A percentile compares a stretch with the other conserved stretches of the same genome.
Conservation (phyloP, 495 filamentous ascomycete genomes). For the Glutinoglossum americanum region DNA sequence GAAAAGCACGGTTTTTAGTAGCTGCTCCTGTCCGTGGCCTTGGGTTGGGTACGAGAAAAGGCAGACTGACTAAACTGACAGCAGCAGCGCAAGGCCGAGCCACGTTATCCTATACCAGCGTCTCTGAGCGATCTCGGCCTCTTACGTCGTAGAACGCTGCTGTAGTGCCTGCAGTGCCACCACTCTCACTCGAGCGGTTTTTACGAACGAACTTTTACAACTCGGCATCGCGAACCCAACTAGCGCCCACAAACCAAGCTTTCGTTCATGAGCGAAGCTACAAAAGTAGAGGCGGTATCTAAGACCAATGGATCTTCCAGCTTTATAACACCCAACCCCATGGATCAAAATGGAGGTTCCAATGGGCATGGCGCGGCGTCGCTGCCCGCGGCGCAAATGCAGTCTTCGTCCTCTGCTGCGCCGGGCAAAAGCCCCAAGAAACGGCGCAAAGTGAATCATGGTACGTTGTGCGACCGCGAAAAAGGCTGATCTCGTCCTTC, state of each 20-base stretch:
- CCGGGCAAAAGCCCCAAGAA: conserved; percentile 34
- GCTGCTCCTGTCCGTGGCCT: background rate
- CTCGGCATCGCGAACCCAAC: background rate
- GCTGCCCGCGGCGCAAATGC: conserved; percentile 21
- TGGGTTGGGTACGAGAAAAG: background rate
- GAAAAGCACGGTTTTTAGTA: background rate
- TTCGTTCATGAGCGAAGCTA: conserved; percentile 5
- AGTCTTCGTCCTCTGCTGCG: conserved; percentile 18
- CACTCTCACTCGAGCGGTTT: background rate
- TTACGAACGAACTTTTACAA: background rate
- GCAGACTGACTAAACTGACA: too few species aligned
- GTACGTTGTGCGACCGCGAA: conserved; percentile 29
- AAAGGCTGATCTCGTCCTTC: too few species aligned
- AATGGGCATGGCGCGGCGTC: conserved; percentile 26
- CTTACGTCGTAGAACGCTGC: background rate
- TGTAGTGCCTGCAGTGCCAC: background rate
- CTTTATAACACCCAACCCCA: conserved; percentile 15
- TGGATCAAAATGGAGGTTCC: conserved; percentile 26
- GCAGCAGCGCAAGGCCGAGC: background rate
- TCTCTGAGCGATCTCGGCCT: background rate
- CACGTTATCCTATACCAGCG: conserved; percentile 1
- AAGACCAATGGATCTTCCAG: conserved; percentile 11
- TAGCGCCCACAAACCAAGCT: background rate
- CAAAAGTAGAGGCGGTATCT: background rate
- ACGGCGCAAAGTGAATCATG: conserved; percentile 98